These are phyloP conservation scores for Bacterosira constricta DNA, from an alignment of 108 stramenopile species.

Conservation along the genomic window DNA sequence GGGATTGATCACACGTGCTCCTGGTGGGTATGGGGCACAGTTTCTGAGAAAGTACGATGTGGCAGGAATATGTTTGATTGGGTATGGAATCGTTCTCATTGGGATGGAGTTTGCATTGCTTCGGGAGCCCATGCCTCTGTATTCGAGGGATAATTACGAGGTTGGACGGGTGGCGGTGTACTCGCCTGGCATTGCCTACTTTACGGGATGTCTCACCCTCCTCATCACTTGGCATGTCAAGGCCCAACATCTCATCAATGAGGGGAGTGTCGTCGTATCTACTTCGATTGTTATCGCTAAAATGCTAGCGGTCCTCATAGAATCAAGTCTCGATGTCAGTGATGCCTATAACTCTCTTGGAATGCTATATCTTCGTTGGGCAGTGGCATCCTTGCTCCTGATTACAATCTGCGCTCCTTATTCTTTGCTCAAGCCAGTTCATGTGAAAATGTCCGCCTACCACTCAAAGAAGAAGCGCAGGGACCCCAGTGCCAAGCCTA, in stretches of 20 bases:
- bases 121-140: conserved; percentile 56
- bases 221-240: conserved; percentile 41
- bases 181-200: conserved; percentile 47
- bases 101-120: conserved; percentile 64
- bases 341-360: conserved; percentile 30
- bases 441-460: conserved; percentile 47
- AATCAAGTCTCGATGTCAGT: conserved; percentile 38
- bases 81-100: conserved; percentile 51
- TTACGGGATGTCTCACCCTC: conserved; percentile 52
- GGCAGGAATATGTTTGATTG: conserved; percentile 52
- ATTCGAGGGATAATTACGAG: conserved; percentile 51
- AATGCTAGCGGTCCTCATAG: conserved; percentile 63
- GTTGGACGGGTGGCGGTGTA: conserved; percentile 67
- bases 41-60: conserved; percentile 63
- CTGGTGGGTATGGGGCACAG: conserved; percentile 56
- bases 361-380: conserved; percentile 48
- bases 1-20: conserved; percentile 65
- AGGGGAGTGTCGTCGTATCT: conserved; percentile 27
- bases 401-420: conserved; percentile 58
- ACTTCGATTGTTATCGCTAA: conserved; percentile 61
- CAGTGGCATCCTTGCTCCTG: conserved; percentile 48
- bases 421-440: conserved; percentile 51
- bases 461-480: conserved; percentile 22
- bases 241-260: conserved; percentile 49
- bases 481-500: conserved; percentile 49